These are phyloP conservation scores for Dillenia turbinata DNA, from an alignment of 164 flowering plant species.

Conservation along the genomic window DNA sequence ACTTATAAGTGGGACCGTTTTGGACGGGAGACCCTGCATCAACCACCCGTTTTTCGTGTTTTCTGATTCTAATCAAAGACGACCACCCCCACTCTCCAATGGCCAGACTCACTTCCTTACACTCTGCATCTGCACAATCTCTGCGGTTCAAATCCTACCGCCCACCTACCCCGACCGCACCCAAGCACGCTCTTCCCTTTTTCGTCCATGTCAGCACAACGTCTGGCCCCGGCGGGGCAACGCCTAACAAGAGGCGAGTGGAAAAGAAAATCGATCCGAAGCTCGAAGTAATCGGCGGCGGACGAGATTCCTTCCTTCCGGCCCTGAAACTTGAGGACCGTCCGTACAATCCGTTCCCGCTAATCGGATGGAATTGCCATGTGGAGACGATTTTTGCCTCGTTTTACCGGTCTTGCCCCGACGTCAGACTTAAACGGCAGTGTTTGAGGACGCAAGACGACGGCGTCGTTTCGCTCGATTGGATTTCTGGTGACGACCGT, in stretches of 20 bases:
- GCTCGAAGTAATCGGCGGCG: slow-evolving; percentile 65
- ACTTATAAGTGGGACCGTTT: too few species aligned
- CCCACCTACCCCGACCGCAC: too few species aligned
- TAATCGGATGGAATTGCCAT: slow-evolving; percentile 67
- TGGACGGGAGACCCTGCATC: too few species aligned
- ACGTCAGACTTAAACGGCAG: slow-evolving; percentile 61
- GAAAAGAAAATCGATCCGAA: slow-evolving; percentile 20
- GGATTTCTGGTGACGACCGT: slow-evolving; percentile 68
- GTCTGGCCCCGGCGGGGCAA: slow-evolving; percentile 8
- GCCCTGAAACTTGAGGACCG: slow-evolving; percentile 30
- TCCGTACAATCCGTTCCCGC: slow-evolving; percentile 65
- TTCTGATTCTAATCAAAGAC: too few species aligned
- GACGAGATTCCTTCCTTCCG: slow-evolving; percentile 33
- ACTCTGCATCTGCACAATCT: too few species aligned
- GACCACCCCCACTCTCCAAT: not conserved
- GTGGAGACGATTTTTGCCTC: slow-evolving; percentile 89
- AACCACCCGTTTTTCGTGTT: too few species aligned
- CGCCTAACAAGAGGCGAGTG: not conserved
- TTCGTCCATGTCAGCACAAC: slow-evolving; percentile 15
- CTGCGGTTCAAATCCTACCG: too few species aligned
- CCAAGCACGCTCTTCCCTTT: not conserved
- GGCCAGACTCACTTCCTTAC: too few species aligned
- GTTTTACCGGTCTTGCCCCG: slow-evolving; percentile 63
- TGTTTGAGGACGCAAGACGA: slow-evolving; percentile 66
- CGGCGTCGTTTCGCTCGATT: slow-evolving; percentile 81